Conservation (phyloP, 345 rosid genomes). For the Mercurialis annua region DNA sequence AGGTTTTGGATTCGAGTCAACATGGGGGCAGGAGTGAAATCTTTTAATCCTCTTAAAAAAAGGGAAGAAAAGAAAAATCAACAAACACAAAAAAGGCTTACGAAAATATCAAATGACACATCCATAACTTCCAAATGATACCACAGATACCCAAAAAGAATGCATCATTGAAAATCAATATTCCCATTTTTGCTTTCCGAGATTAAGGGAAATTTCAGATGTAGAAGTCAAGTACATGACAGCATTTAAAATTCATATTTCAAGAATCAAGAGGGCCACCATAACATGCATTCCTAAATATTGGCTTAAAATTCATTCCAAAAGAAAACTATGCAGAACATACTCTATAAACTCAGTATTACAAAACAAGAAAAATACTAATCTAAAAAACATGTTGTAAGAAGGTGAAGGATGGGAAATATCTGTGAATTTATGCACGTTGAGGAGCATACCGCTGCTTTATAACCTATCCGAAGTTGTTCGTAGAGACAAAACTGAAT, state of each 20-base stretch:
- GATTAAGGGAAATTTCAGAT: neutral
- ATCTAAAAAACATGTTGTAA: neutral
- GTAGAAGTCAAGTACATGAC: neutral
- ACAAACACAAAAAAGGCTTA: neutral
- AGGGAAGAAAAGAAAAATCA: too few relatives aligned
- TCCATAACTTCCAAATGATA: neutral
- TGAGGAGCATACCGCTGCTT: constrained; percentile 56
- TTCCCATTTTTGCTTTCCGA: neutral
- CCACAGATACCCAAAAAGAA: neutral
- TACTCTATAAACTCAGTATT: neutral
- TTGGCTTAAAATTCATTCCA: neutral
- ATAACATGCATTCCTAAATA: neutral
- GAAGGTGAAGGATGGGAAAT: neutral
- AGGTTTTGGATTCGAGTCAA: too few relatives aligned
- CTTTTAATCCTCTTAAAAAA: too few relatives aligned
- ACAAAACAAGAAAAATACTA: neutral
- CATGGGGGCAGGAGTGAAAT: too few relatives aligned
- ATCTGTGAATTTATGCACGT: neutral
- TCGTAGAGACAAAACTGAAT: constrained; percentile 94
- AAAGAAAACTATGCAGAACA: neutral
- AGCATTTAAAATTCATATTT: neutral
- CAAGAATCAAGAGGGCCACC: neutral
- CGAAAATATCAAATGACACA: neutral
- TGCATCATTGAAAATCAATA: neutral
- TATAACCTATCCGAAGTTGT: constrained; percentile 88